Percentiles rank a stretch among this genome's conserved stretches.
Evolutionary conservation across 2,329 filamentous ascomycete genomes (phyloP).

Genomic region (Cladophialophora chaetospira): DNA sequence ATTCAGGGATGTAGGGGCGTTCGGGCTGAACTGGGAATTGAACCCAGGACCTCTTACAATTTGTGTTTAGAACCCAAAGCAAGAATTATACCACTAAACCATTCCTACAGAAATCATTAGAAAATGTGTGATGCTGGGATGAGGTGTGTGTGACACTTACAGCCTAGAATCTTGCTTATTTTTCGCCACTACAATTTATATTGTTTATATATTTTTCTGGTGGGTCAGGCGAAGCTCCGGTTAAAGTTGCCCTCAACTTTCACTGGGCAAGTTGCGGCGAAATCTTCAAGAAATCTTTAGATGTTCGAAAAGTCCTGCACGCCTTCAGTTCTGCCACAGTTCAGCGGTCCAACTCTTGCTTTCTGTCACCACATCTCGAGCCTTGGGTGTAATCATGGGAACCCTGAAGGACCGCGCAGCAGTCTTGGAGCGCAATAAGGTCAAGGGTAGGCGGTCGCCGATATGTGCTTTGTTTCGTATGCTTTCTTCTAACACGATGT

Average conservation of each 20-base stretch:
- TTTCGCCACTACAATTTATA: no score
- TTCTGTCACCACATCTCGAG: no score
- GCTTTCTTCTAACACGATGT: slow-evolving; percentile 1
- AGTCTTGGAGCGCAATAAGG: slow-evolving; percentile 18
- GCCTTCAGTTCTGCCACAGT: neutral
- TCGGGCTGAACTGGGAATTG: slow-evolving; percentile 35
- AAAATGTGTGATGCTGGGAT: neutral
- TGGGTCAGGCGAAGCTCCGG: neutral
- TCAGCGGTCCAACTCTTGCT: neutral
- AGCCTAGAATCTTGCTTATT: no score
- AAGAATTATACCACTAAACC: slow-evolving; percentile 36
- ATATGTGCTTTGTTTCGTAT: neutral
- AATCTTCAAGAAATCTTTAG: slow-evolving; percentile 21
- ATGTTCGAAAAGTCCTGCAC: neutral
- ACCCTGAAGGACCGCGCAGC: slow-evolving; percentile 18
- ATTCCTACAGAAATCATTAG: slow-evolving; percentile 19
- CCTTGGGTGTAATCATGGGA: no score
- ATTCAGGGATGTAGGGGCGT: neutral
- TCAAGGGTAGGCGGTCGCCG: slow-evolving; percentile 11
- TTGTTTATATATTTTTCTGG: no score
- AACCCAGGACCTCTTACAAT: slow-evolving; percentile 36
- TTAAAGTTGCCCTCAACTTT: slow-evolving; percentile 14
- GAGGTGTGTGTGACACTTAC: no score
- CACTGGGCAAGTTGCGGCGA: slow-evolving; percentile 28
- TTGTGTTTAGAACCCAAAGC: slow-evolving; percentile 29